Evolutionary conservation across 1,284 basidiomycete genomes (phyloP), one percentile per base, ranked within the genome.

Genomic region (Coniophora puteana): DNA sequence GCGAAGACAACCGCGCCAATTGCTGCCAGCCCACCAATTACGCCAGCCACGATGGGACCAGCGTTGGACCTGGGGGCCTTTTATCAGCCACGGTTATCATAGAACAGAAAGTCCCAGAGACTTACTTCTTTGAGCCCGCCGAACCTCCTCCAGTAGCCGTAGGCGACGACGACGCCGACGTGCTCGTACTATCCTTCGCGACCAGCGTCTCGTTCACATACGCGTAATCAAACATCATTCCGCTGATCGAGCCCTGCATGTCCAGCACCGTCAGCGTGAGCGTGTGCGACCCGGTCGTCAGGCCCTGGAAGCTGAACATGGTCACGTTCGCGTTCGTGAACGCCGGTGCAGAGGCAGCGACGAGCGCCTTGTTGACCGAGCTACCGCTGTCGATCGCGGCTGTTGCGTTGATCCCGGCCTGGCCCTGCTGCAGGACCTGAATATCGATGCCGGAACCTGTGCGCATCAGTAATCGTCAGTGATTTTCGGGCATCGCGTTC

Each of bases 221-320:
- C 21, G 45, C 52, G 35, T 55, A 53, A 36, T 57, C 54, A 4
- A 58, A 53, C 54, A 54, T 58, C 54, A 53, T 52, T 4, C 45
- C 41, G 5, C 44, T 55, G 24, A 46, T 54, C 0, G 46, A 48
- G 13, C 54, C 53, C 11, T 26, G 37, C 16, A 49, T 40, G 18
- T 54, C 42, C 4, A 49, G 49, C 32, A 54, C 28, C 17, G 46
- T 40, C 20, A 56, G 25, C 4, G 8, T 24, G 8, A 52, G 40
- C 2, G 44, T 35, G 17, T 54, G 54, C 30, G 33, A 13, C 5
- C 49, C 51, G 12, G 49, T 44, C 7, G 18, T 17, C 28, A 54
- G 36, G 33, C 42, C 43, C 18, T 52, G 54, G 8, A 54, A 36
- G 33, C 48, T 21, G 26, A 55, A 57, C 50, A 55, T 54, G 32